These are phyloP conservation scores for Globisporangium perplexum DNA, from an alignment of 352 stramenopile species.

Conservation along the genomic window DNA sequence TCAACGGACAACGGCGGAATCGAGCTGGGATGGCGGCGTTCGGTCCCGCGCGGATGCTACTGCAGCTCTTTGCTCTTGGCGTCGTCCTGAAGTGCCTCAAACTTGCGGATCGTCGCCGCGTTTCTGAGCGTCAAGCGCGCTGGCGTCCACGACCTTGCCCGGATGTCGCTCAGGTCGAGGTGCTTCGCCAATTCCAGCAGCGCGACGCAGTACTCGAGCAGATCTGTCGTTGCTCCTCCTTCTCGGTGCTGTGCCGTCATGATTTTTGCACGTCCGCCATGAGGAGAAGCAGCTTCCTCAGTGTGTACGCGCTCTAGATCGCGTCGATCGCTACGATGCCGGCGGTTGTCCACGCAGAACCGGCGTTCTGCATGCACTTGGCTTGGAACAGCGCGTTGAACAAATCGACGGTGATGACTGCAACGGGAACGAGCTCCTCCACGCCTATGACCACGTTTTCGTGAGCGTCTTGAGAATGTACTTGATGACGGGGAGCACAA, in stretches of 20 bases:
- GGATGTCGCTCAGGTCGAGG: not conserved
- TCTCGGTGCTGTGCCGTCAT: no score
- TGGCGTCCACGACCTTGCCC: not conserved
- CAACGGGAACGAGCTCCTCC: not conserved
- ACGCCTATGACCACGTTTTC: not conserved
- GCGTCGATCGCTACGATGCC: slow-evolving; percentile 5
- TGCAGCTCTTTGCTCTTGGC: no score
- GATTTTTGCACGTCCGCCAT: not conserved
- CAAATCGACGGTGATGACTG: not conserved
- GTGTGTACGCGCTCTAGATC: not conserved
- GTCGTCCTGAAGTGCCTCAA: no score
- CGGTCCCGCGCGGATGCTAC: no score
- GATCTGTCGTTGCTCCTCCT: not conserved
- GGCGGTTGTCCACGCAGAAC: slow-evolving; percentile 14
- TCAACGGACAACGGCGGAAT: no score
- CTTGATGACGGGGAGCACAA: slow-evolving; percentile 1
- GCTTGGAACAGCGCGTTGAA: slow-evolving; percentile 9
- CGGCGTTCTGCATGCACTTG: slow-evolving; percentile 15
- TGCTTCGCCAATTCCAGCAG: not conserved
- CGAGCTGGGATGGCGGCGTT: no score
- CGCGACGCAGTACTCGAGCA: not conserved
- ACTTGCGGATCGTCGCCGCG: not conserved
- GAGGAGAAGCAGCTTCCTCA: not conserved
- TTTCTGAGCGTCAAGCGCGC: not conserved
- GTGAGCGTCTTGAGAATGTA: not conserved